Conservation (phyloP, 129 eudicot species). For the Artemisia tridentata region DNA sequence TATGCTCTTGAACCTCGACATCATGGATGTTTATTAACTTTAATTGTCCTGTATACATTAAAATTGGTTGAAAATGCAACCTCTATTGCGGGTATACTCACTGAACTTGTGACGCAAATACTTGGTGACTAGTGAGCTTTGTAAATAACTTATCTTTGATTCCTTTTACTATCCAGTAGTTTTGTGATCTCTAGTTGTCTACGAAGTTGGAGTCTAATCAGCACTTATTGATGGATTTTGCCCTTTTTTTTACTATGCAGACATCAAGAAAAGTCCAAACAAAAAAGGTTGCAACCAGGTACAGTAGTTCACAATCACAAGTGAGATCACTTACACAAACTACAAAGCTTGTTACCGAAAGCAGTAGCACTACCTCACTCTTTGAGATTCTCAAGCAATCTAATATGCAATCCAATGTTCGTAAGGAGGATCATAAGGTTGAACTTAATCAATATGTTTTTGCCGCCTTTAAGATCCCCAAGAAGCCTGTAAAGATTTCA, state of each 20-base stretch:
- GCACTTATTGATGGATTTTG: no score
- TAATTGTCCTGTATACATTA: no score
- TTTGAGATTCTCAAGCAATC: slow-evolving; percentile 70
- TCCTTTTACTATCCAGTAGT: no score
- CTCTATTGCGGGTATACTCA: no score
- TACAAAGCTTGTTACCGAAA: slow-evolving; percentile 33
- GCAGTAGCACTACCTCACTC: slow-evolving; percentile 41
- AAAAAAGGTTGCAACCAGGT: slow-evolving; percentile 50
- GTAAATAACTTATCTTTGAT: no score
- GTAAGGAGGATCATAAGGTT: slow-evolving; percentile 30
- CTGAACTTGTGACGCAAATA: no score
- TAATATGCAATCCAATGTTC: slow-evolving; percentile 33
- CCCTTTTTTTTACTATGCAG: slow-evolving; percentile 37
- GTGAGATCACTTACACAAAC: slow-evolving; percentile 39
- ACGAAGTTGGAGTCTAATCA: no score
- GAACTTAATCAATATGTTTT: slow-evolving; percentile 53
- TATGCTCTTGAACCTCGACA: no score
- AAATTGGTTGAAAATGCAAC: no score
- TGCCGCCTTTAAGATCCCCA: slow-evolving; percentile 67
- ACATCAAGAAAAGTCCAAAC: slow-evolving; percentile 39
- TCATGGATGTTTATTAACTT: no score
- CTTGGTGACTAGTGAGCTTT: no score
- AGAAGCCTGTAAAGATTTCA: slow-evolving; percentile 52
- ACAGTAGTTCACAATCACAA: slow-evolving; percentile 64
- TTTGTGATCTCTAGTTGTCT: no score